Base-by-base conservation (phyloP, 805 yeast species). In the Myxozyma neglecta region DNA sequence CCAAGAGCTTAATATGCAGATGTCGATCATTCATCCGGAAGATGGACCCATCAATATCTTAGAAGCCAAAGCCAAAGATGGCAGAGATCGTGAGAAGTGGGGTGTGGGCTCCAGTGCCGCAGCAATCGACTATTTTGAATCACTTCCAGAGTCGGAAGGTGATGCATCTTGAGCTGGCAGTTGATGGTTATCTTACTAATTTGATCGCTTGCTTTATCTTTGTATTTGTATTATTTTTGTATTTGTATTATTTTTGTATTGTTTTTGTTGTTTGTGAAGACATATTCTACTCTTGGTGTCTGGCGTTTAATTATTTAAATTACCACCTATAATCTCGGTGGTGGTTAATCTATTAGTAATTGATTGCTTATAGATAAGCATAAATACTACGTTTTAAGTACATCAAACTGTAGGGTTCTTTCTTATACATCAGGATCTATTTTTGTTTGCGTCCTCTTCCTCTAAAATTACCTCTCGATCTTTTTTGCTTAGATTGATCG, bases 31-130 rank as follows among this genome's bases (percentile, higher is more conserved):
- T 24, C 54, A 53, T 18, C 40, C 51, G 6, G 70, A 72, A 32
- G 70, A 64, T 1, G 64, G 72, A 24, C 64, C 72, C 39, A 64
- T 64, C 42, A 60, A 72, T 16, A 71, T 76, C 2, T 64, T 70
- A 6, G 56, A 70, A 20, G 68, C 68, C 40, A 63, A 71, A 32
- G 61, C 71, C 5, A 75, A 76, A 46, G 80, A 77, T 56, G 80
- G 80, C 44, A 64, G 79, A 2, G 78, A 75, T 37, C 59, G 79
- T 9, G 79, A 74, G 50, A 77, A 77, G 50, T 77, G 80, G 80
- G 80, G 79, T 6, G 77, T 76, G 1, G 70, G 73, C 10, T 62
- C 71, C 8, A 75, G 79, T 7, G 79, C 79, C 3, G 80, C 80
- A 6, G 77, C 78, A 0, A 63, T 75, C 1, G 78, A 75, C 32